Evolutionary conservation across 352 stramenopile genomes (phyloP).

Genomic region (Phytophthora citrophthora): DNA sequence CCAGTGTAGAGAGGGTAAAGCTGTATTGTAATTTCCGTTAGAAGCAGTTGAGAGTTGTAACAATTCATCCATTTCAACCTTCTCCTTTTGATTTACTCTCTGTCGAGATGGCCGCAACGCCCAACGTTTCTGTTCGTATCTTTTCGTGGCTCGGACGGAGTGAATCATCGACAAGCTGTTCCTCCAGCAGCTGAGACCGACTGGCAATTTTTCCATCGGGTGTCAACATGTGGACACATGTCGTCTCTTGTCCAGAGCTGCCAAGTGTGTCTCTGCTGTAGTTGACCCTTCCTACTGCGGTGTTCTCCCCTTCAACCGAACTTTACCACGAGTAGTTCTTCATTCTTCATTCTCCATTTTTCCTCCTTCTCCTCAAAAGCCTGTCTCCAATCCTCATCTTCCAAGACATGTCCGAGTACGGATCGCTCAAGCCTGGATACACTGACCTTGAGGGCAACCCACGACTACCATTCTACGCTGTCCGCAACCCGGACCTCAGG

Average conservation of each 20-base stretch:
- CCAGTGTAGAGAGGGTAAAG: no score
- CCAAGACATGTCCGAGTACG: conserved; percentile 44
- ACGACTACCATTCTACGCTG: conserved; percentile 35
- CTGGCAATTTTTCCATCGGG: conserved; percentile 28
- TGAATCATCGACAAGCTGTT: conserved; percentile 19
- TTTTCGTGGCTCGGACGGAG: conserved; percentile 20
- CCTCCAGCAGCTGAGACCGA: conserved; percentile 28
- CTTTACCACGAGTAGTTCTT: background rate
- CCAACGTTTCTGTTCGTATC: conserved; percentile 19
- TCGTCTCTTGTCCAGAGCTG: conserved; percentile 2
- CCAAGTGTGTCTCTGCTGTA: conserved; percentile 15
- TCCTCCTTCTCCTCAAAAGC: conserved; percentile 5
- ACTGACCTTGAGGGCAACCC: conserved; percentile 34
- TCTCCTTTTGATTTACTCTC: conserved; percentile 8
- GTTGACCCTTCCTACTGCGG: conserved; percentile 6
- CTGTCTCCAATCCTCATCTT: conserved; percentile 4
- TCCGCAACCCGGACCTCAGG: conserved; percentile 43
- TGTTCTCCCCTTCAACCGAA: conserved; percentile 20
- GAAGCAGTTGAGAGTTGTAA: background rate
- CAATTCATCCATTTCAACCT: background rate
- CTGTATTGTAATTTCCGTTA: no score
- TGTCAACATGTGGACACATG: conserved; percentile 18
- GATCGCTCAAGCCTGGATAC: conserved; percentile 37
- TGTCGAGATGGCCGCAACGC: background rate
- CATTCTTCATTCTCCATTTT: conserved; percentile 34